These are phyloP conservation scores for Botrytis pseudocinerea DNA, from an alignment of 2,329 filamentous ascomycete species.

Conservation along the genomic window DNA sequence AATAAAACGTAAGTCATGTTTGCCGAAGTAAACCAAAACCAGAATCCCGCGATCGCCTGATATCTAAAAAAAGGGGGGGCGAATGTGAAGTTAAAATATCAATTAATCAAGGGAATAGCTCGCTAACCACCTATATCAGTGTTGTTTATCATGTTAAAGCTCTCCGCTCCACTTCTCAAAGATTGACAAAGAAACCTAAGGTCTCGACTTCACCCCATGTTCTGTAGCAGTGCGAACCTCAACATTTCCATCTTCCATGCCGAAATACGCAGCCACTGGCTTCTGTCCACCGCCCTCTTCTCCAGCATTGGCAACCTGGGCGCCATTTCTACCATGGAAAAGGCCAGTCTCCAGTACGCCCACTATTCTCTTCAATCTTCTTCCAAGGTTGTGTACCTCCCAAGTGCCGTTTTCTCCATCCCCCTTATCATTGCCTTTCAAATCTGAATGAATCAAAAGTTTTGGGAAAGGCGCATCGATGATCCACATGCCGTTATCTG, in stretches of 20 bases:
- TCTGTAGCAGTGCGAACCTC: conserved; percentile 51
- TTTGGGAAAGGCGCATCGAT: conserved; percentile 87
- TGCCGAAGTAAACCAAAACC: background rate
- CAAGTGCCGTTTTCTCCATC: conserved; percentile 67
- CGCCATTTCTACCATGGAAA: conserved; percentile 80
- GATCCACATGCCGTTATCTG: conserved; percentile 85
- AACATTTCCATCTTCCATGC: conserved; percentile 75
- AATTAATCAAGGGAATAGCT: background rate
- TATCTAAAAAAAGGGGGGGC: background rate
- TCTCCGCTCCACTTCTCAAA: background rate
- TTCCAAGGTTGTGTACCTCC: conserved; percentile 76
- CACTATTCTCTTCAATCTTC: conserved; percentile 74
- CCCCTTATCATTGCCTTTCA: conserved; percentile 47
- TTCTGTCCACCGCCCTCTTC: conserved; percentile 74
- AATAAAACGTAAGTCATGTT: background rate
- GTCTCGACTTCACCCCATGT: conserved; percentile 19
- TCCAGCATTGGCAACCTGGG: conserved; percentile 62
- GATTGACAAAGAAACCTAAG: background rate
- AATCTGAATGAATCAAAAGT: conserved; percentile 63
- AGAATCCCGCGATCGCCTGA: background rate
- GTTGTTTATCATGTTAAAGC: background rate
- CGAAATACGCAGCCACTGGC: conserved; percentile 93
- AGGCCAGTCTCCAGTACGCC: conserved; percentile 92
- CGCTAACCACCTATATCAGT: background rate
- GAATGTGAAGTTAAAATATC: background rate